These are phyloP conservation scores for Quercus rubra DNA, from an alignment of 306 rosid species.

Conservation along the genomic window DNA sequence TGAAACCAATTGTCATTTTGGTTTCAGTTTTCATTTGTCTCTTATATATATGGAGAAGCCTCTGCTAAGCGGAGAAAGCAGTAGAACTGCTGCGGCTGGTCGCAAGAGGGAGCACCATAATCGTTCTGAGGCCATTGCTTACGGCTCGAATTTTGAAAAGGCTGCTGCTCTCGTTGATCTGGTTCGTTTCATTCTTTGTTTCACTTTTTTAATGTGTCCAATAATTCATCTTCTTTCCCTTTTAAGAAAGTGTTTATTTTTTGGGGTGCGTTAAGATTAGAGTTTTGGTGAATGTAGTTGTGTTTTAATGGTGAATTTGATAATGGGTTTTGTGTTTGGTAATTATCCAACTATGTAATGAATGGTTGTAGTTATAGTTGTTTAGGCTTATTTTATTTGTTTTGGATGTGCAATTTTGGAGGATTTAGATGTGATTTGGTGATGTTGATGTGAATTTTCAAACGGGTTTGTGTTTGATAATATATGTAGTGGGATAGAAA, in stretches of 20 bases:
- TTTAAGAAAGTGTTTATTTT: not conserved
- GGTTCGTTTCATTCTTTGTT: conserved; percentile 38
- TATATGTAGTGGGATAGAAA: too few species aligned
- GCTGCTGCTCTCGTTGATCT: conserved; percentile 93
- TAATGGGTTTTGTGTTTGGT: not conserved
- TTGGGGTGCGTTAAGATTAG: not conserved
- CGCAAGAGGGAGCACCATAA: not conserved
- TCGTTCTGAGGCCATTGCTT: conserved; percentile 65
- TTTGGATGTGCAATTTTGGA: not conserved
- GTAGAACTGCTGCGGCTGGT: conserved; percentile 19
- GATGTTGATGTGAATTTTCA: not conserved
- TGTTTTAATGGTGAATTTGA: not conserved
- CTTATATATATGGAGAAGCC: conserved; percentile 56
- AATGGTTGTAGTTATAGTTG: not conserved
- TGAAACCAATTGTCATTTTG: too few species aligned
- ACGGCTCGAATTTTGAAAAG: conserved; percentile 63
- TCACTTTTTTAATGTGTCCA: too few species aligned
- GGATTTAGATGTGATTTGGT: not conserved
- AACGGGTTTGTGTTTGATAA: not conserved
- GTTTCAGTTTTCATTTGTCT: not conserved
- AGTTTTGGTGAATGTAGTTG: not conserved
- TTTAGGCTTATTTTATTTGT: not conserved
- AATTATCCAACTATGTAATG: not conserved
- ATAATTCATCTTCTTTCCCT: too few species aligned
- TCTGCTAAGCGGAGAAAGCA: conserved; percentile 57